A percentile compares a stretch with the other conserved stretches of the same genome.
Evolutionary conservation across 2,329 filamentous ascomycete species (phyloP).

Genomic region (Scedosporium apiospermum): DNA sequence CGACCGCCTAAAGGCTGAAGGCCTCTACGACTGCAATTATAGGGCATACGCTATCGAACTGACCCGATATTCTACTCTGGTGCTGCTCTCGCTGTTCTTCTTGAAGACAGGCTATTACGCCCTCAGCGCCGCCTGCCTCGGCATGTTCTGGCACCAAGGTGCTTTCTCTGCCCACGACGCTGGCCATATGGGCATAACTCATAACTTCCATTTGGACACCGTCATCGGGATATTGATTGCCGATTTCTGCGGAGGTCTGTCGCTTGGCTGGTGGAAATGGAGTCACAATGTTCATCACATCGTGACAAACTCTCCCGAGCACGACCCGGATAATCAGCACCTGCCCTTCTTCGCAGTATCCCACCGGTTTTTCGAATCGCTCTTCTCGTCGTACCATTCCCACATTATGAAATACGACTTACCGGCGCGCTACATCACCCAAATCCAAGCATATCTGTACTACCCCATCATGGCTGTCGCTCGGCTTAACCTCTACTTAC

Average conservation of each 20-base stretch:
- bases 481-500: conserved; percentile 76
- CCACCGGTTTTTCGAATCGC: conserved; percentile 63
- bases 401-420: conserved; percentile 69
- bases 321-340: conserved; percentile 91
- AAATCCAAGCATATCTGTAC: conserved; percentile 73
- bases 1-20: conserved; percentile 59
- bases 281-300: conserved; percentile 97
- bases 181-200: conserved; percentile 95
- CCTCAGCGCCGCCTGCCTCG: conserved; percentile 64
- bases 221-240: conserved; percentile 84
- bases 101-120: conserved; percentile 57
- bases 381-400: conserved; percentile 78
- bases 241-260: conserved; percentile 81
- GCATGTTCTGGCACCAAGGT: conserved; percentile 86
- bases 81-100: conserved; percentile 58
- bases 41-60: conserved; percentile 67
- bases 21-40: conserved; percentile 80
- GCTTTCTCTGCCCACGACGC: conserved; percentile 93
- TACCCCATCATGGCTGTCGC: conserved; percentile 74
- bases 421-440: conserved; percentile 59
- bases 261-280: conserved; percentile 92
- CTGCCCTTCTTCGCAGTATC: conserved; percentile 83
- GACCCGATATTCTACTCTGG: conserved; percentile 50
- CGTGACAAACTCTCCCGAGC: conserved; percentile 88
- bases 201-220: conserved; percentile 74